Base-by-base conservation (phyloP, 2,329 filamentous ascomycete species). In the Mariannaea elegans region DNA sequence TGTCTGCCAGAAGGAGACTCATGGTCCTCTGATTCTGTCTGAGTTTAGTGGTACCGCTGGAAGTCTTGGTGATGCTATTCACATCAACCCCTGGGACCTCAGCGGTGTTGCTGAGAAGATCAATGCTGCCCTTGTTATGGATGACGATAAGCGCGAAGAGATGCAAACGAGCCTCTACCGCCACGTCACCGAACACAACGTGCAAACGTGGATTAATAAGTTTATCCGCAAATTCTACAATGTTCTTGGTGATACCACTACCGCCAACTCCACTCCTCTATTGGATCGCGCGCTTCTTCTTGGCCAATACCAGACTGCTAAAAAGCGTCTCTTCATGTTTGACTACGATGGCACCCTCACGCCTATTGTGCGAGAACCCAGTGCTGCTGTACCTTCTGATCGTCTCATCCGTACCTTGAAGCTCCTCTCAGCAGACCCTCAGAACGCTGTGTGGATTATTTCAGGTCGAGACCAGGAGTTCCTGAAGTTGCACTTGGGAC, bases 301-400 rank as follows among this genome's bases (percentile, higher is more conserved):
- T 34, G 80, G 84, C 54, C 89, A 89, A 61, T 98, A 97, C 76
- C 87, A 88, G 61, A 81, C 84, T 36, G 88, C 93, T 3, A 85
- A 85, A 63, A 92, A 91, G 77, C 88, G 95, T 10, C 82, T 99
- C 3, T 97, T 98, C 81, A 94, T 99, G 92, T 97, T 98, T 73
- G 95, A 99, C 78, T 99, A 99, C 72, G 95, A 99, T 74, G 95
- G 95, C 46, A 99, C 95, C 1, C 84, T 99, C 54, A 98, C 95
- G 3, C 92, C 94, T 0, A 98, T 99, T 69, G 95, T 98, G 55
- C 90, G 91, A 68, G 93, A 98, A 71, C 95, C 95, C 2, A 89
- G 90, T 66, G 89, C 93, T 5, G 95, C 95, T 3, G 89, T 97
- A 36, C 95, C 95, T 0, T 94, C 94, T 1, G 90, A 93, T 68